Conservation (phyloP, 2,329 filamentous ascomycete genomes). For the Thermothelomyces thermophilus region DNA sequence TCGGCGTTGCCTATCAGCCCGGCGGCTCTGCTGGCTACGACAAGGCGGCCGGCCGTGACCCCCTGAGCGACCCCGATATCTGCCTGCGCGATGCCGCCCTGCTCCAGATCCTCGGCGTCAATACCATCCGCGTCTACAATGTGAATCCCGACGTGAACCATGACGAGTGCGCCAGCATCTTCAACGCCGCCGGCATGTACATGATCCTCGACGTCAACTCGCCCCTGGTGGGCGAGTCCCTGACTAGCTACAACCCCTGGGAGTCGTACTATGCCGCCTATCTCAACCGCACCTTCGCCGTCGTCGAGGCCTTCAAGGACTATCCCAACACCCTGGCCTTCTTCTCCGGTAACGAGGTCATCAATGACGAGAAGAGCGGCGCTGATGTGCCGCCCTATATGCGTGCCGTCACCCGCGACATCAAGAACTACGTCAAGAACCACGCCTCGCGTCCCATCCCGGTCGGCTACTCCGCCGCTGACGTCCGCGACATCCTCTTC, state of each 20-base stretch:
- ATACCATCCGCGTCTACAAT: slow-evolving; percentile 66
- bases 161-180: slow-evolving; percentile 60
- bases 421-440: slow-evolving; percentile 74
- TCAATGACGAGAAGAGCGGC: slow-evolving; percentile 58
- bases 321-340: slow-evolving; percentile 64
- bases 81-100: slow-evolving; percentile 60
- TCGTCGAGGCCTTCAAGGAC: slow-evolving; percentile 60
- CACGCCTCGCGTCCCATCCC: slow-evolving; percentile 62
- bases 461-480: slow-evolving; percentile 74
- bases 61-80: slow-evolving; percentile 50
- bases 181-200: slow-evolving; percentile 63
- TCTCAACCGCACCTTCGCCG: slow-evolving; percentile 59
- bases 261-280: slow-evolving; percentile 54
- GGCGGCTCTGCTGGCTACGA: slow-evolving; percentile 59
- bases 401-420: slow-evolving; percentile 68
- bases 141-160: slow-evolving; percentile 59
- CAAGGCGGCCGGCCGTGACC: slow-evolving; percentile 47
- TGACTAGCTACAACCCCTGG: slow-evolving; percentile 51
- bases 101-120: slow-evolving; percentile 58
- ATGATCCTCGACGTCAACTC: slow-evolving; percentile 65
- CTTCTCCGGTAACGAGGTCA: slow-evolving; percentile 76
- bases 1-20: slow-evolving; percentile 64
- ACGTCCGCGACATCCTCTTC: slow-evolving; percentile 65
- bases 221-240: slow-evolving; percentile 51
- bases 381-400: slow-evolving; percentile 61